Conservation (phyloP, 176 grass and related monocot genomes). For the Thinopyrum elongatum region DNA sequence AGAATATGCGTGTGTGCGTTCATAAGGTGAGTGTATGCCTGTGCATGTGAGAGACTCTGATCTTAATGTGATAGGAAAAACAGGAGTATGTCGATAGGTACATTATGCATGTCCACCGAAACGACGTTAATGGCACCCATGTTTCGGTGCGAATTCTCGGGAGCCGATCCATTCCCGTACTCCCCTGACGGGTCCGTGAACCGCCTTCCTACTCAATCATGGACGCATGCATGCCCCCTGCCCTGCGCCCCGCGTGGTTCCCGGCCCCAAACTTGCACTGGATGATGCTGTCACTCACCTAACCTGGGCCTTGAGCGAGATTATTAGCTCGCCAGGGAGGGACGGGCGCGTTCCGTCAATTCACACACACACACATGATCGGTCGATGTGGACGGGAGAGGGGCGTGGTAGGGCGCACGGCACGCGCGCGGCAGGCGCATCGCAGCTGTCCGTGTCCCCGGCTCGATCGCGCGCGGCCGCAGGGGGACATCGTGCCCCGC, state of each 20-base stretch:
- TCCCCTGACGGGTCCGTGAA: no score
- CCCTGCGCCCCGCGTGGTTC: conserved; percentile 28
- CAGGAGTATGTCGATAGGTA: not conserved
- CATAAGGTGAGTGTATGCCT: no score
- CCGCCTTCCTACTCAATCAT: not conserved
- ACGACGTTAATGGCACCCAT: conserved; percentile 29
- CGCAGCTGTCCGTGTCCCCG: conserved; percentile 15
- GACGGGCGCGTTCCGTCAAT: not conserved
- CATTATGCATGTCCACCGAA: not conserved
- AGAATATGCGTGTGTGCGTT: no score
- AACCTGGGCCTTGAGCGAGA: conserved; percentile 40
- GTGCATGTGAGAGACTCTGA: no score
- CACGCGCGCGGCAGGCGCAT: not conserved
- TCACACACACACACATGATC: not conserved
- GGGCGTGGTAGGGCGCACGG: not conserved
- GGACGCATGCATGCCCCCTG: not conserved
- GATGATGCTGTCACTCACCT: conserved; percentile 43
- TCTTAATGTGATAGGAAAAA: no score
- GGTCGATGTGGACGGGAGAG: not conserved
- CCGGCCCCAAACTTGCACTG: conserved; percentile 46
- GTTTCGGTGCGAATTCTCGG: conserved; percentile 10
- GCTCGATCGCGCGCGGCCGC: not conserved
- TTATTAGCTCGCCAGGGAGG: not conserved
- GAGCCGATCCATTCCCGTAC: not conserved
- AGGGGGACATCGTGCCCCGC: conserved; percentile 22